Evolutionary conservation across 2,329 filamentous ascomycete species (phyloP), one percentile per base, ranked within the genome.

Genomic region (Cyclaneusma minus): DNA sequence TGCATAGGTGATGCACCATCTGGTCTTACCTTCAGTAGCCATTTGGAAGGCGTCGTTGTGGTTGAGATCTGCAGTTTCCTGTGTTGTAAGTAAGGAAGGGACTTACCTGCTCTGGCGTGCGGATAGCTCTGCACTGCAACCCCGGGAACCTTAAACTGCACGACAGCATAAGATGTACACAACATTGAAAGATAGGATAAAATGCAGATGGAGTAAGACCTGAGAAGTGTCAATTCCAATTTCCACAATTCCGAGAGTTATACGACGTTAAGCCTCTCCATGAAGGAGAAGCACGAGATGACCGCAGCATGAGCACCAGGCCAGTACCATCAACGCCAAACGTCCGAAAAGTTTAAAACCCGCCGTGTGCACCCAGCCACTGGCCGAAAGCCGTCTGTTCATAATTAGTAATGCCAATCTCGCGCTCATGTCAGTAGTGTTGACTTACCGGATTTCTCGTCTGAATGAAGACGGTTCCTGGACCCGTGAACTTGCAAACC

Each of bases 401-500:
- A 10, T 16, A 7, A 12, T 20, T 4, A 12, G 29, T 16, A 31
- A 29, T 21, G 22, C 6, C 6, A 8, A 3, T 18, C 9, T 21
- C 22, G 13, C n/a, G 25, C 11, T 22, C 16, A n/a, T 19, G 16
- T 6, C 4, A 15, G 30, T 19, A n/a, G 27, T n/a, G n/a, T n/a
- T n/a, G 22, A 58, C 68, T 48, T 54, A 70, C 67, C 27, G 83
- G 64, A 46, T 94, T 95, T 35, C 89, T 68, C 1, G 89, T 95
- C 54, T 98, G 89, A 41, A 95, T 63, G 44, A 85, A 94, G 0
- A 98, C 68, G 0, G 83, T 91, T 1, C 89, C 89, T 0, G 89
- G 89, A 0, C 80, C 85, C 0, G 76, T 83, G 39, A 95, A 95
- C 47, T 84, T 92, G 60, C 89, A 98, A 4, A 93, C 85, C 18